Conservation (phyloP, 257 asterid species). For the Solanum pinnatisectum region DNA sequence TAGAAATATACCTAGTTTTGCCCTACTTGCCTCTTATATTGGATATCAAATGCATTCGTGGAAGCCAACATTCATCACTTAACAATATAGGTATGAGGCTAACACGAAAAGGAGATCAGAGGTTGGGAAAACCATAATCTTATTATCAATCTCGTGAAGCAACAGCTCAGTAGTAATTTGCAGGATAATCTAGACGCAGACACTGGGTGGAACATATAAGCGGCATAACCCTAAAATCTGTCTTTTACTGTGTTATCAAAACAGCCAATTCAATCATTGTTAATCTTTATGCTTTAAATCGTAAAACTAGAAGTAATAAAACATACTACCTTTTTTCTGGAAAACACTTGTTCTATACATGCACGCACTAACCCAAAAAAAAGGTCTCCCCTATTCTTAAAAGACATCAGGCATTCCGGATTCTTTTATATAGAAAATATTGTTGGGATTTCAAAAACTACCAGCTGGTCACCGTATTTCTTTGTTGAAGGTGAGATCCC, state of each 20-base stretch:
- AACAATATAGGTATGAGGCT: neutral
- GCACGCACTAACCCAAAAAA: neutral
- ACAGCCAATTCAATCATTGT: neutral
- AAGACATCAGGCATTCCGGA: neutral
- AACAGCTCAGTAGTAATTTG: neutral
- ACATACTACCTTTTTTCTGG: too few species aligned
- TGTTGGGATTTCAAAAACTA: too few species aligned
- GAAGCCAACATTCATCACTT: neutral
- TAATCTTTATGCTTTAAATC: neutral
- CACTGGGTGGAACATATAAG: neutral
- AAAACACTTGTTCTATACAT: neutral
- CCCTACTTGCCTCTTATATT: neutral
- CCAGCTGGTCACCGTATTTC: too few species aligned
- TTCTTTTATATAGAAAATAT: too few species aligned
- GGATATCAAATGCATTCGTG: neutral
- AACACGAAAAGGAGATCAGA: neutral
- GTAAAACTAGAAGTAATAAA: neutral
- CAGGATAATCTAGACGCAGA: neutral
- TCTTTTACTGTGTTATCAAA: neutral
- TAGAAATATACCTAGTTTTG: neutral
- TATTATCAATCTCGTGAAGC: neutral
- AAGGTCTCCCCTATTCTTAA: neutral
- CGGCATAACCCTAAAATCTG: neutral
- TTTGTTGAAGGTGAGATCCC: too few species aligned
- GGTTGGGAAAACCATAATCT: neutral